Base-by-base conservation (phyloP, 2,329 filamentous ascomycete species). In the Westerdykella ornata region DNA sequence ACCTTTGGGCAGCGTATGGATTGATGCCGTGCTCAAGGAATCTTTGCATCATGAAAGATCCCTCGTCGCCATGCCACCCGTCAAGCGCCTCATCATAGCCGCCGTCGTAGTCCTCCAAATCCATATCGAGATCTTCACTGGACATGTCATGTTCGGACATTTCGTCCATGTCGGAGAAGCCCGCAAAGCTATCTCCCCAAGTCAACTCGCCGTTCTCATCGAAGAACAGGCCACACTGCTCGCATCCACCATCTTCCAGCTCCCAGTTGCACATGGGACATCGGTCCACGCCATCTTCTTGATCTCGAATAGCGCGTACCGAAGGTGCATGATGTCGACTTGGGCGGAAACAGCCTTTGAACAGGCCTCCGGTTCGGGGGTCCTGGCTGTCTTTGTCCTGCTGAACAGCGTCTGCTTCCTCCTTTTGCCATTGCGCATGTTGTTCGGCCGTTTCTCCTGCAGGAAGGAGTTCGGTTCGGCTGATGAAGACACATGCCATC, bases 251-350 rank as follows among this genome's bases (percentile, higher is more conserved):
- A 33, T 80, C 78, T 55, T 80, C 77, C 35, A 84, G 67, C 59
- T 85, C 82, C 72, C 76, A 77, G 7, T 71, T 64, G 60, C 82
- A 85, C 2, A 66, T 48, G 1, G 80, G 80, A 57, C 82, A 85
- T 48, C 81, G 73, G 41, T 76, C 66, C 14, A 84, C 73, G 26
- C 75, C 74, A 56, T 84, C 81, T 54, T 73, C 72, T 26, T 73
- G 65, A 49, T 83, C 80, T 35, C 71, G 66, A 28, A 80, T 66
- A 11, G 75, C 52, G 51, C 65, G 43, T 29, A 67, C 44, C n/a
- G 57, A 46, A 38, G 57, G 48, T 19, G 53, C 46, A 37, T 45
- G 41, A 44, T 44, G 42, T 34, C 54, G 52, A 14, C 50, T 50
- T 15, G 48, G 53, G 35, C 66, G 70, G 59, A 81, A 83, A 43